phyloP scores from a whole-genome alignment of 192 early-diverging fungal species.

The Backusella sp. region DNA sequence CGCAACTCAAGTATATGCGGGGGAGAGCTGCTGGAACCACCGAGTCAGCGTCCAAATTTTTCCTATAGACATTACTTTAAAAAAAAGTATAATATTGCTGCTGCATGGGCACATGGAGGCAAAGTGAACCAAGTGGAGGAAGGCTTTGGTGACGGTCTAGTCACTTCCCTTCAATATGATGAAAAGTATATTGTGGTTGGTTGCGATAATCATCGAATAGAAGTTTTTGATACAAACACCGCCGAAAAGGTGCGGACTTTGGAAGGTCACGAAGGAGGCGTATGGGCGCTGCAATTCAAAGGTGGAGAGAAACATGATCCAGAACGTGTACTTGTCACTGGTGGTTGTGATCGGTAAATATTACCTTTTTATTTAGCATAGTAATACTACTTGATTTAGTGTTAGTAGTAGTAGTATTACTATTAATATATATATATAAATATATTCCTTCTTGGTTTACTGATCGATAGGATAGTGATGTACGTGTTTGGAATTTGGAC shows the following conservation, averaged over 20 bases:
- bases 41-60: slow-evolving; percentile 29
- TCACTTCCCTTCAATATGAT: slow-evolving; percentile 98
- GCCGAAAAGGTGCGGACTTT: slow-evolving; percentile 73
- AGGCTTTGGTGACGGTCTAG: slow-evolving; percentile 60
- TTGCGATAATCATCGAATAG: slow-evolving; percentile 91
- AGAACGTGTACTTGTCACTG: slow-evolving; percentile 82
- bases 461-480: slow-evolving; percentile 47
- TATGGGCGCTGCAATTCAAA: slow-evolving; percentile 91
- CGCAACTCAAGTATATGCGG: slow-evolving; percentile 33
- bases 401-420: not conserved
- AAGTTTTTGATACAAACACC: slow-evolving; percentile 87
- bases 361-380: not conserved
- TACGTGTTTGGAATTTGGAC: slow-evolving; percentile 95
- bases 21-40: slow-evolving; percentile 30
- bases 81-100: slow-evolving; percentile 49
- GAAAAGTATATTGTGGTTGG: slow-evolving; percentile 92
- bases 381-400: slow-evolving; percentile 8
- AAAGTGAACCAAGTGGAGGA: slow-evolving; percentile 54
- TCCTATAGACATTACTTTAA: slow-evolving; percentile 58
- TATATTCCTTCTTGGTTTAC: not conserved
- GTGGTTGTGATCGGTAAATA: slow-evolving; percentile 88
- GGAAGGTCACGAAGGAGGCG: slow-evolving; percentile 90
- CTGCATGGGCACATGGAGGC: slow-evolving; percentile 52
- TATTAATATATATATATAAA: not conserved
- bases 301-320: slow-evolving; percentile 40